These are phyloP conservation scores for Sedum album DNA, from an alignment of 164 flowering plant genomes.

Conservation along the genomic window DNA sequence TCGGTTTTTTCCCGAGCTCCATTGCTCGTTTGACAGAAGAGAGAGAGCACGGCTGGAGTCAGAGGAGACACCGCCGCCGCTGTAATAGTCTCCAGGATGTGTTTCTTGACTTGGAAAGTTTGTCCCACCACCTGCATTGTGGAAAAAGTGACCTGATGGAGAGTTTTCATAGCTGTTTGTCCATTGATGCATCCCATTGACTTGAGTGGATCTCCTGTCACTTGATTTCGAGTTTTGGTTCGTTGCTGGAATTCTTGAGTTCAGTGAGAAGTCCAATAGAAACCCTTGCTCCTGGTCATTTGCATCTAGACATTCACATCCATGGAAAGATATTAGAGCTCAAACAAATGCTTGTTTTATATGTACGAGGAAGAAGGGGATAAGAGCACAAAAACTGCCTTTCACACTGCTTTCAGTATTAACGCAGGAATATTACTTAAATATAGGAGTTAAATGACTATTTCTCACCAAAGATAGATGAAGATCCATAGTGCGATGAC, in stretches of 20 bases:
- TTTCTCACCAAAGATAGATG: constrained; percentile 55
- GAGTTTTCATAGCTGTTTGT: constrained; percentile 35
- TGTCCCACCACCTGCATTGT: constrained; percentile 34
- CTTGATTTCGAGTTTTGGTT: constrained; percentile 13
- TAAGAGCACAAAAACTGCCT: neutral
- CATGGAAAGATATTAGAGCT: neutral
- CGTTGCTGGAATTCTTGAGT: constrained; percentile 30
- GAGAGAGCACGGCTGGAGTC: constrained; percentile 97
- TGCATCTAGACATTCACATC: constrained; percentile 43
- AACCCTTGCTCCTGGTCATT: constrained; percentile 49
- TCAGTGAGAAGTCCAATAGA: constrained; percentile 56
- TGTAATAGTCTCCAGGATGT: constrained; percentile 43
- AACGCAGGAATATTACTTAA: neutral
- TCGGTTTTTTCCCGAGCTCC: constrained; percentile 41
- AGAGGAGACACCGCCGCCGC: constrained; percentile 28
- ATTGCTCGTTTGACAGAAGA: constrained; percentile 92
- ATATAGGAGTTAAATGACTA: neutral
- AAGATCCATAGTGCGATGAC: constrained; percentile 48
- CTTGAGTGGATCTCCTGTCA: constrained; percentile 2
- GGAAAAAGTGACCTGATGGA: constrained; percentile 33
- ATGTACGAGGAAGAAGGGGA: neutral
- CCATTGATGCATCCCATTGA: constrained; percentile 35
- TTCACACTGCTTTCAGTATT: neutral
- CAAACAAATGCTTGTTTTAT: neutral
- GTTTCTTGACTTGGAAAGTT: constrained; percentile 29